A percentile compares a stretch with the other conserved stretches of the same genome.
Evolutionary conservation across 192 early-diverging fungal species (phyloP).

Genomic region (Neocallimastix lanati): DNA sequence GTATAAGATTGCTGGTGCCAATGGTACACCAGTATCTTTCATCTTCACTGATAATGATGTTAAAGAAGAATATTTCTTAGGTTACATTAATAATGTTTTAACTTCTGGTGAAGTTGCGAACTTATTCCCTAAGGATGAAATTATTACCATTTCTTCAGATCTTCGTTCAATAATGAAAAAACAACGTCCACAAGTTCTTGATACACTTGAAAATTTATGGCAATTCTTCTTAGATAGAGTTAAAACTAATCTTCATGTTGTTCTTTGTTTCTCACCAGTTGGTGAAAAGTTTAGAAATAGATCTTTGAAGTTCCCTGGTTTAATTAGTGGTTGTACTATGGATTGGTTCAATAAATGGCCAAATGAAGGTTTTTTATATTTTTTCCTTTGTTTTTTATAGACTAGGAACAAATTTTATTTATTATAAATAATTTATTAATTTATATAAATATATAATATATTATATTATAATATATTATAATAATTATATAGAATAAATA

Average conservation of each 20-base stretch:
- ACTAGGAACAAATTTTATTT: no score
- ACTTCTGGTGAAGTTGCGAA: conserved; percentile 48
- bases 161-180: conserved; percentile 36
- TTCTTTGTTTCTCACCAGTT: conserved; percentile 45
- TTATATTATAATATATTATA: no score
- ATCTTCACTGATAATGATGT: conserved; percentile 50
- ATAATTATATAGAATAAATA: no score
- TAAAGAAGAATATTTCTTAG: conserved; percentile 43
- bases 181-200: conserved; percentile 27
- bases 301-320: conserved; percentile 41
- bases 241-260: conserved; percentile 42
- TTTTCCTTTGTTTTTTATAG: no score
- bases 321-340: conserved; percentile 42
- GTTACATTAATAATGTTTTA: conserved; percentile 44
- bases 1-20: conserved; percentile 41
- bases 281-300: conserved; percentile 47
- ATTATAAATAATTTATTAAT: no score
- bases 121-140: conserved; percentile 43
- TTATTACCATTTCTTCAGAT: conserved; percentile 32
- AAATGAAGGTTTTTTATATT: conserved; percentile 23
- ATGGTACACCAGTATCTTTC: conserved; percentile 36
- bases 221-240: conserved; percentile 50
- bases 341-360: conserved; percentile 48
- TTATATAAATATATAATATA: no score
- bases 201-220: conserved; percentile 45